These are phyloP conservation scores for Neurospora sublineolata DNA, from an alignment of 495 filamentous ascomycete genomes.

Conservation along the genomic window DNA sequence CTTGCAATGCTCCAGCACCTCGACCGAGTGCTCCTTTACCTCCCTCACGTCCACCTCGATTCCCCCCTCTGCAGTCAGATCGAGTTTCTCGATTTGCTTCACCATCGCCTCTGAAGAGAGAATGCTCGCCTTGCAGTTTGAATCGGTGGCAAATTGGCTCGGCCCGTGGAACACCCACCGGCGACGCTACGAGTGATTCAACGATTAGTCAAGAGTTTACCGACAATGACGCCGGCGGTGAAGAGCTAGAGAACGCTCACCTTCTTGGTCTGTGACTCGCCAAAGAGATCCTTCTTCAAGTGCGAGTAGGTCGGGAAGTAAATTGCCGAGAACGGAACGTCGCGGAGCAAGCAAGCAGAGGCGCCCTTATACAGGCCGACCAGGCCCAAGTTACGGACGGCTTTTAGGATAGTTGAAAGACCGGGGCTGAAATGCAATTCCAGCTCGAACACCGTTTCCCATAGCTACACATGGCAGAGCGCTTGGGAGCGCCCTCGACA, in stretches of 20 bases:
- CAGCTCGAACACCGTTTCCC: no score
- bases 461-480: slow-evolving; percentile 61
- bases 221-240: slow-evolving; percentile 88
- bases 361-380: slow-evolving; percentile 94
- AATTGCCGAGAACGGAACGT: slow-evolving; percentile 95
- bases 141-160: background rate
- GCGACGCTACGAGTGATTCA: background rate
- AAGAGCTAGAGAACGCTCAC: slow-evolving; percentile 87
- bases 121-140: background rate
- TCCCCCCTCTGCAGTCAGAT: no score
- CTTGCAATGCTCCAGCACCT: no score
- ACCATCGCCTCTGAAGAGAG: no score
- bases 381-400: slow-evolving; percentile 85
- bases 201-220: slow-evolving; percentile 31
- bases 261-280: slow-evolving; percentile 78
- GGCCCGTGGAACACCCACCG: background rate
- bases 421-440: no score
- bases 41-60: no score
- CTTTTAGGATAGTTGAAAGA: no score
- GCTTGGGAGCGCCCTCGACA: slow-evolving; percentile 68
- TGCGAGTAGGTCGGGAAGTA: slow-evolving; percentile 97
- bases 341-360: slow-evolving; percentile 86
- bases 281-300: slow-evolving; percentile 85
- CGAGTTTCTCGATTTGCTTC: no score
- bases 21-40: no score